These are phyloP conservation scores for Aureobasidium sp. DNA, from an alignment of 2,329 filamentous ascomycete species.

Conservation along the genomic window DNA sequence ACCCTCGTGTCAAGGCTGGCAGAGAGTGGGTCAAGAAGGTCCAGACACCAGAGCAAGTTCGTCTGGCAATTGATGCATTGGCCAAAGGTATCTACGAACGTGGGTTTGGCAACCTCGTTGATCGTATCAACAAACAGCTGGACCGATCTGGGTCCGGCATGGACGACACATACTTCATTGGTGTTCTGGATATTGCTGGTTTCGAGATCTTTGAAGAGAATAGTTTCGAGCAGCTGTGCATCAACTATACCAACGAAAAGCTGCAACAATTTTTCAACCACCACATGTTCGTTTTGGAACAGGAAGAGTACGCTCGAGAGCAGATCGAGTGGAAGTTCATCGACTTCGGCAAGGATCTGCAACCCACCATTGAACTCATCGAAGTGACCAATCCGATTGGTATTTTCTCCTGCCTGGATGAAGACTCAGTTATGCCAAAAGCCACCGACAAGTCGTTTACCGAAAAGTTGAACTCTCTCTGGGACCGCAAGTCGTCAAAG, in stretches of 20 bases:
- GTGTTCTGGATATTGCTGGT: constrained; percentile 95
- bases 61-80: constrained; percentile 79
- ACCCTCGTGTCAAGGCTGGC: constrained; percentile 90
- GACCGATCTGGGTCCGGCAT: constrained; percentile 74
- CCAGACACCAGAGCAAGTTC: constrained; percentile 93
- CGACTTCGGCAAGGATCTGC: constrained; percentile 92
- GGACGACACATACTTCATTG: constrained; percentile 92
- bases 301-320: constrained; percentile 94
- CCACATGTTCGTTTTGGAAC: constrained; percentile 98
- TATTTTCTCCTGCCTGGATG: constrained; percentile 96
- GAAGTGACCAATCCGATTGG: constrained; percentile 94
- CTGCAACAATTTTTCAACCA: constrained; percentile 99
- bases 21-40: constrained; percentile 98
- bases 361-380: constrained; percentile 95
- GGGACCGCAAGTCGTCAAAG: constrained; percentile 93
- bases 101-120: constrained; percentile 85
- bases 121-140: constrained; percentile 82
- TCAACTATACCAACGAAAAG: constrained; percentile 99
- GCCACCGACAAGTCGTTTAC: constrained; percentile 95
- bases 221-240: constrained; percentile 97
- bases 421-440: constrained; percentile 98
- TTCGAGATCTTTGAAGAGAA: constrained; percentile 99
- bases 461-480: constrained; percentile 91
- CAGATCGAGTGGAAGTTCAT: constrained; percentile 99
- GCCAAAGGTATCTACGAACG: constrained; percentile 97